A percentile compares a stretch with the other conserved stretches of the same genome.
These are phyloP conservation scores for Lasiosphaeris hirsuta DNA, from an alignment of 495 filamentous ascomycete genomes.

Conservation along the genomic window DNA sequence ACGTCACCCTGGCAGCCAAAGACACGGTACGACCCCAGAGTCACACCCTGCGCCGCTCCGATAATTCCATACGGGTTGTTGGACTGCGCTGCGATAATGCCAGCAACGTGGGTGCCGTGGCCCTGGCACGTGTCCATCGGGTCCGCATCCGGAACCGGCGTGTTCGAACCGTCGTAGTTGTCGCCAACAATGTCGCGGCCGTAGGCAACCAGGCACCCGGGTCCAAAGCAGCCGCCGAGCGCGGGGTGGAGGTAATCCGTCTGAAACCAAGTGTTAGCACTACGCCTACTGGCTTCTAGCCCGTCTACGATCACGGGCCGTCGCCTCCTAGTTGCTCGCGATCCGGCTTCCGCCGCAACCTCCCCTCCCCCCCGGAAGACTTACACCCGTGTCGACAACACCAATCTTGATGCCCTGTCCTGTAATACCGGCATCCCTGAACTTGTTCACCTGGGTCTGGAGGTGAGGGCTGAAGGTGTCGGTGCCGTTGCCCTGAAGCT, in stretches of 20 bases:
- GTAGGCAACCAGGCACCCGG: conserved; percentile 45
- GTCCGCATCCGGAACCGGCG: conserved; percentile 28
- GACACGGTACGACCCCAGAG: conserved; percentile 48
- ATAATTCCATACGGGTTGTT: conserved; percentile 40
- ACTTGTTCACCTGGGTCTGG: conserved; percentile 41
- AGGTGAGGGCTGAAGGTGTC: conserved; percentile 33
- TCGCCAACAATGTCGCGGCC: conserved; percentile 47
- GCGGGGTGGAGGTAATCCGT: conserved; percentile 50
- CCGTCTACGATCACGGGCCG: no score
- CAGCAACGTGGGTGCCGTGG: conserved; percentile 44
- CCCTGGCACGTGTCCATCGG: conserved; percentile 33
- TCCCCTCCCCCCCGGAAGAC: no score
- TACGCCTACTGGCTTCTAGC: no score
- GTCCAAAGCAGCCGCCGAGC: conserved; percentile 49
- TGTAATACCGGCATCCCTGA: conserved; percentile 32
- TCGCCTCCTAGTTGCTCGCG: no score
- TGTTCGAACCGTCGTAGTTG: no score
- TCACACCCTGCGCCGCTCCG: conserved; percentile 50
- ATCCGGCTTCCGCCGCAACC: no score
- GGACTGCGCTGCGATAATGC: conserved; percentile 47
- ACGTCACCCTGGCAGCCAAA: conserved; percentile 40
- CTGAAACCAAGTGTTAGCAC: no score
- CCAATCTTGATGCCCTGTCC: conserved; percentile 39
- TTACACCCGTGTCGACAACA: conserved; percentile 39
- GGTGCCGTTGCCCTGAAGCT: conserved; percentile 5